A percentile compares a stretch with the other conserved stretches of the same genome.
Evolutionary conservation across 345 rosid genomes (phyloP).

Genomic region (Nephelium lappaceum): DNA sequence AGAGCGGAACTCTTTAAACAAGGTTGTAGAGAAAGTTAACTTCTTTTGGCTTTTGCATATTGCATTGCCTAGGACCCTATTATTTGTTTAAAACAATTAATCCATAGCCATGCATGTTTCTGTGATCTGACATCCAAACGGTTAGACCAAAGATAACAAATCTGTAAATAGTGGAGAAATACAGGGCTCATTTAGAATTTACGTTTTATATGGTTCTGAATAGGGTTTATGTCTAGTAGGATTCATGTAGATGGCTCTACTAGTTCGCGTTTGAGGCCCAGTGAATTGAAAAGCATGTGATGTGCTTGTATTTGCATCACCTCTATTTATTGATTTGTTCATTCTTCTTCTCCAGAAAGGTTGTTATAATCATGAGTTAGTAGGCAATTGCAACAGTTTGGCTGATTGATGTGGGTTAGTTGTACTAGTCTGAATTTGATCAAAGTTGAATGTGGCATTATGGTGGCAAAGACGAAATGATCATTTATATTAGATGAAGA

Average conservation of each 20-base stretch:
- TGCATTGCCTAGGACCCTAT: background rate
- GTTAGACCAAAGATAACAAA: background rate
- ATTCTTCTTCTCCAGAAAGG: background rate
- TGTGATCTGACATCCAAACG: background rate
- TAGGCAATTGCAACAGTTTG: background rate
- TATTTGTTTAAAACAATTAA: background rate
- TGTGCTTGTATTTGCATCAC: too few species aligned
- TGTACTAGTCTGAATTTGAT: background rate
- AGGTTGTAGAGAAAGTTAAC: background rate
- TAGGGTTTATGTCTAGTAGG: background rate
- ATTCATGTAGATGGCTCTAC: background rate
- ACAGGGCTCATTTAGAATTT: background rate
- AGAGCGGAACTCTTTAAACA: background rate
- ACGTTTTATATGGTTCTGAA: background rate
- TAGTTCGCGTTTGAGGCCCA: background rate
- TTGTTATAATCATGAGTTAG: background rate
- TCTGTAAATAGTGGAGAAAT: background rate
- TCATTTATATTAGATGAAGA: background rate
- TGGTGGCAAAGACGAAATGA: background rate
- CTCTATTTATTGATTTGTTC: background rate
- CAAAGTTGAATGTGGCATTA: background rate
- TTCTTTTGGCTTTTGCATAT: background rate
- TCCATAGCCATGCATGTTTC: background rate
- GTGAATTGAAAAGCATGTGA: background rate
- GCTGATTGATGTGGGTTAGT: background rate